A percentile compares a stretch with the other conserved stretches of the same genome.
phyloP scores from a whole-genome alignment of 495 filamentous ascomycete genomes.

The Penicillium lagena region DNA sequence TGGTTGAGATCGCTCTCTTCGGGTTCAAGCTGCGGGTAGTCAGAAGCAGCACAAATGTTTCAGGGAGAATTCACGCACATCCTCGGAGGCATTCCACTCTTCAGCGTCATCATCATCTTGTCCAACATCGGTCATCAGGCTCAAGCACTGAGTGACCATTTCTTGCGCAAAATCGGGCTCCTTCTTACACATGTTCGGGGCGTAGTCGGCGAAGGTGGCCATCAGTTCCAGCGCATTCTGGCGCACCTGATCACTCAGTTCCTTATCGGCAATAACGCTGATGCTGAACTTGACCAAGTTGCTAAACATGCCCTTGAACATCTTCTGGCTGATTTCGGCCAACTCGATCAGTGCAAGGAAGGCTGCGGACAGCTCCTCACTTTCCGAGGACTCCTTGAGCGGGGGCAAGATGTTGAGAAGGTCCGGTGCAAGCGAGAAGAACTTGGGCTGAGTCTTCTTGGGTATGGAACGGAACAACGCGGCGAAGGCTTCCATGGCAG shows the following conservation, averaged over 20 bases:
- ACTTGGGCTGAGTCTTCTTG: constrained; percentile 82
- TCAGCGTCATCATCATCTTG: constrained; percentile 89
- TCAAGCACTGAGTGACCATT: constrained; percentile 98
- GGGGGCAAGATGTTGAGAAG: constrained; percentile 90
- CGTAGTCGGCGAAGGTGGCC: constrained; percentile 96
- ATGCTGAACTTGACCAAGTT: constrained; percentile 88
- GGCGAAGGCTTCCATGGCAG: constrained; percentile 94
- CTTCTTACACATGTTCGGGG: constrained; percentile 88
- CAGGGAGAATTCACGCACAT: constrained; percentile 51
- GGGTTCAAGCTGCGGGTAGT: constrained; percentile 60
- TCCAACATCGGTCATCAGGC: constrained; percentile 98
- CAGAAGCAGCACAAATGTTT: constrained; percentile 4
- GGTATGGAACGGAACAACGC: constrained; percentile 86
- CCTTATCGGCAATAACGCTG: constrained; percentile 91
- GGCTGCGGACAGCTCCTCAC: constrained; percentile 81
- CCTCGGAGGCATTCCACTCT: constrained; percentile 91
- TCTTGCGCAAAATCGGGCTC: constrained; percentile 82
- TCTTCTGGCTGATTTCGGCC: constrained; percentile 83
- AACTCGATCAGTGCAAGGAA: constrained; percentile 88
- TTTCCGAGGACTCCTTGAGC: constrained; percentile 82
- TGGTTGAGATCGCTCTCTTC: constrained; percentile 98
- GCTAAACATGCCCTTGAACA: constrained; percentile 92
- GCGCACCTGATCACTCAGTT: constrained; percentile 78
- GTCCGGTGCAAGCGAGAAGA: constrained; percentile 77
- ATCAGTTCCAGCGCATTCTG: constrained; percentile 96